Evolutionary conservation across 495 filamentous ascomycete genomes (phyloP).

Genomic region (Tuber aestivum): DNA sequence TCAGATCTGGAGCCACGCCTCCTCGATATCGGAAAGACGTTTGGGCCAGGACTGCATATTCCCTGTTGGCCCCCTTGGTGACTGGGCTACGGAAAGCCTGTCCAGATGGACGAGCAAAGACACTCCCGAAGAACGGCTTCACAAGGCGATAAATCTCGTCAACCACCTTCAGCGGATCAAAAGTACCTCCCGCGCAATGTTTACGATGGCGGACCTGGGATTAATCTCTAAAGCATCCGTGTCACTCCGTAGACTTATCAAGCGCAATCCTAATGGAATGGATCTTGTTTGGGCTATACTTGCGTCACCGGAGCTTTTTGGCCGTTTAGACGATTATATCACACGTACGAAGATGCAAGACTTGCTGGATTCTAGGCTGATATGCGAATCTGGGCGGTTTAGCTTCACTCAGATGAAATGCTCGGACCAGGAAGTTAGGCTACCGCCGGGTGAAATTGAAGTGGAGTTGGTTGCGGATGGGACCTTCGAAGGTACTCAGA

Average conservation of each 20-base stretch:
- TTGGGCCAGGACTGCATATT: slow-evolving; percentile 11
- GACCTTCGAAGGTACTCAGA: slow-evolving; percentile 12
- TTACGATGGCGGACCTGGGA: slow-evolving; percentile 20
- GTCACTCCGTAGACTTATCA: slow-evolving; percentile 17
- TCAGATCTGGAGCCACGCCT: slow-evolving; percentile 17
- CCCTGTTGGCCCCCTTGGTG: not conserved
- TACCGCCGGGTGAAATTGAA: not conserved
- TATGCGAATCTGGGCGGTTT: slow-evolving; percentile 1
- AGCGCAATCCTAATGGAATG: not conserved
- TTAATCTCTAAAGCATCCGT: slow-evolving; percentile 23
- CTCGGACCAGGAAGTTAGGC: not conserved
- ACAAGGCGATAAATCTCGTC: slow-evolving; percentile 23
- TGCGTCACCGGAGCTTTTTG: slow-evolving; percentile 18
- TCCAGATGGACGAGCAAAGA: not conserved
- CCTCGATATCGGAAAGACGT: not conserved
- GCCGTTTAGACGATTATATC: slow-evolving; percentile 11
- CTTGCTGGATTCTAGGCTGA: slow-evolving; percentile 1
- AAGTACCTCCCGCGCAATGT: not conserved
- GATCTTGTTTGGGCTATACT: slow-evolving; percentile 37
- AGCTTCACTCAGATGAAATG: slow-evolving; percentile 9
- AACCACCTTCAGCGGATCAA: slow-evolving; percentile 22
- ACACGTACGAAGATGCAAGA: not conserved
- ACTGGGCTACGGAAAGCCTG: not conserved
- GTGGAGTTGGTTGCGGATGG: slow-evolving; percentile 20
- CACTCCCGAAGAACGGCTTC: not conserved